Evolutionary conservation across 495 filamentous ascomycete genomes (phyloP).

Genomic region (Talaromyces borbonicus): DNA sequence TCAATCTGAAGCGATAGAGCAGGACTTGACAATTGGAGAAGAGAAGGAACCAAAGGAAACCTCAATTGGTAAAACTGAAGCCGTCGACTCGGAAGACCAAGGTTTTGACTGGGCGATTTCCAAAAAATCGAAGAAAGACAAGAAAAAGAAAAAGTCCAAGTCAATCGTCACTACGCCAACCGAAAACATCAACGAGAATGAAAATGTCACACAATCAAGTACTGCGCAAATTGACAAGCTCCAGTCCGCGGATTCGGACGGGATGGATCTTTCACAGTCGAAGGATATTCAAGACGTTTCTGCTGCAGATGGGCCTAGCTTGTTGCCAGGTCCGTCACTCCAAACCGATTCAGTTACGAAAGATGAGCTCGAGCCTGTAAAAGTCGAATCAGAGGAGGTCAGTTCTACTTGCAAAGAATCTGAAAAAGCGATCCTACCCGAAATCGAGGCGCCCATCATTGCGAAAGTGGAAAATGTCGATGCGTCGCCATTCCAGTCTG

Average conservation of each 20-base stretch:
- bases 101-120: neutral
- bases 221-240: neutral
- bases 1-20: neutral
- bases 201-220: neutral
- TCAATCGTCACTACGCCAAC: neutral
- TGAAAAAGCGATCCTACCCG: too few species aligned
- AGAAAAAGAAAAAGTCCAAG: conserved; percentile 16
- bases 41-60: conserved; percentile 1
- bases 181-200: conserved; percentile 6
- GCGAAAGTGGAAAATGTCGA: conserved; percentile 1
- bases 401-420: too few species aligned
- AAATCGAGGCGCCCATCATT: too few species aligned
- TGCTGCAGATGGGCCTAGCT: neutral
- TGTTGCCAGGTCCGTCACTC: too few species aligned
- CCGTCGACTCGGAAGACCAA: neutral
- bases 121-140: conserved; percentile 21
- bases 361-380: too few species aligned
- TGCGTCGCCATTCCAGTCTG: conserved; percentile 9
- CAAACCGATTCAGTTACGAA: too few species aligned
- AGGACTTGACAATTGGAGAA: neutral
- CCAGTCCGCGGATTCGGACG: neutral
- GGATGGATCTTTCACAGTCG: neutral
- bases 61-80: neutral
- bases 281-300: neutral
- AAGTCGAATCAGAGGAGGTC: too few species aligned